Evolutionary conservation across 257 asterid genomes (phyloP).

Genomic region (Leptodermis oblonga): DNA sequence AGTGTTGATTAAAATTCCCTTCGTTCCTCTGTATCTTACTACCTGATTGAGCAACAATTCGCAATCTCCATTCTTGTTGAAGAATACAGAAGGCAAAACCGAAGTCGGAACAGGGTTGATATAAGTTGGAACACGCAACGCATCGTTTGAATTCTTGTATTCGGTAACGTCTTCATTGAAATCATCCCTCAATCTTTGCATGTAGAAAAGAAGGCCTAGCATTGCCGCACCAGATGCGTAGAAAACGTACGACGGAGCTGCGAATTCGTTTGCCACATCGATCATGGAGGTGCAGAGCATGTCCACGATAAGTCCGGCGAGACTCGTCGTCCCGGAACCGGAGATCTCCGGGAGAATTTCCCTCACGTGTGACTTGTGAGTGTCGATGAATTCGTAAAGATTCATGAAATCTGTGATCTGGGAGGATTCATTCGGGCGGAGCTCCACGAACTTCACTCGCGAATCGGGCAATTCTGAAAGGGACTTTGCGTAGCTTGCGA

Average conservation of each 20-base stretch:
- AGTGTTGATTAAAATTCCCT: slow-evolving; percentile 25
- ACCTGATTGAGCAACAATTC: slow-evolving; percentile 3
- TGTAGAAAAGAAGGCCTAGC: slow-evolving; percentile 8
- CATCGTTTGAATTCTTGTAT: slow-evolving; percentile 1
- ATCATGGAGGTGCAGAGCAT: slow-evolving; percentile 23
- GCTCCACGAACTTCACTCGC: slow-evolving; percentile 4
- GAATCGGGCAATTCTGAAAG: slow-evolving; percentile 9
- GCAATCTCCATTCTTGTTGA: neutral
- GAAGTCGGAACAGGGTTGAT: slow-evolving; percentile 17
- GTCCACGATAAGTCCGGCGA: slow-evolving; percentile 21
- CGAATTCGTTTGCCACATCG: slow-evolving; percentile 14
- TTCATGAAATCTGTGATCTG: neutral
- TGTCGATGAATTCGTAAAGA: slow-evolving; percentile 7
- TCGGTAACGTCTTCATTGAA: slow-evolving; percentile 5
- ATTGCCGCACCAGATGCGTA: slow-evolving; percentile 4
- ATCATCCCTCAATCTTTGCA: slow-evolving; percentile 19
- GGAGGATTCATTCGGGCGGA: neutral
- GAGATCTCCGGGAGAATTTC: slow-evolving; percentile 3
- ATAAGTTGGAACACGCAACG: slow-evolving; percentile 8
- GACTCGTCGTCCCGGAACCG: neutral
- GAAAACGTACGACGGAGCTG: neutral
- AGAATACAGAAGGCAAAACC: slow-evolving; percentile 8
- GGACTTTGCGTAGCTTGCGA: slow-evolving; percentile 4
- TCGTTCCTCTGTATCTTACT: slow-evolving; percentile 3
- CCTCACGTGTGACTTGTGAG: slow-evolving; percentile 15